phyloP scores from a whole-genome alignment of 768 basidiomycete species.

The Rubroboletus satanas region DNA sequence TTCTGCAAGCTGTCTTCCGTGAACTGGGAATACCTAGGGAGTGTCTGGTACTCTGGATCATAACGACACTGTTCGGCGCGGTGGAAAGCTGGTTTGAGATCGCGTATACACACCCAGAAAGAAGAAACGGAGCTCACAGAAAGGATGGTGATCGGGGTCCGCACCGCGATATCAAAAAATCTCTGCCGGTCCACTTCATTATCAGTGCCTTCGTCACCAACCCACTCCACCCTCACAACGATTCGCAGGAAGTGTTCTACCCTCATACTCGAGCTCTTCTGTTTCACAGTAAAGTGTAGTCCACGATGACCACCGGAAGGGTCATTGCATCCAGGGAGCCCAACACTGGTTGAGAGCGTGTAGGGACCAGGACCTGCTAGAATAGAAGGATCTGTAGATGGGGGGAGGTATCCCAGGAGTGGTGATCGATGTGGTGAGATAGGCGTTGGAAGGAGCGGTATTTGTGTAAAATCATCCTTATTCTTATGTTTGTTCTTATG shows the following conservation, averaged over 20 bases:
- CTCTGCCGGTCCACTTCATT: constrained; percentile 70
- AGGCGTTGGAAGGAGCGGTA: constrained; percentile 29
- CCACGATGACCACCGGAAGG: constrained; percentile 12
- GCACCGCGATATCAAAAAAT: constrained; percentile 83
- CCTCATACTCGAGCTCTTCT: constrained; percentile 60
- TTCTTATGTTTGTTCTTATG: constrained; percentile 16
- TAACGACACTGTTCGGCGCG: constrained; percentile 63
- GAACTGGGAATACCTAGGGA: constrained; percentile 67
- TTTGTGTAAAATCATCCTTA: neutral
- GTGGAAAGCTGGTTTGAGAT: neutral
- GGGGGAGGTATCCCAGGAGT: constrained; percentile 13
- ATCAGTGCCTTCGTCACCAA: constrained; percentile 64
- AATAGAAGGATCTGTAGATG: constrained; percentile 20
- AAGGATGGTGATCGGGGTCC: constrained; percentile 82
- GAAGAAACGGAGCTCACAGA: constrained; percentile 53
- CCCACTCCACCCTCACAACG: constrained; percentile 71
- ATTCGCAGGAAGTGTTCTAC: constrained; percentile 79
- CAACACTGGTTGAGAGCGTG: constrained; percentile 9
- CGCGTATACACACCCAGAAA: too few species aligned
- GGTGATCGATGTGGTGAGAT: constrained; percentile 30
- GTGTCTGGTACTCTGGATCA: constrained; percentile 70
- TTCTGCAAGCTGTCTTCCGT: constrained; percentile 11
- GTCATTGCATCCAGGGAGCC: constrained; percentile 17
- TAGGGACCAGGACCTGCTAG: constrained; percentile 29
- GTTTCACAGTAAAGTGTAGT: constrained; percentile 73